Percentiles rank a stretch among this genome's conserved stretches.
phyloP scores from a whole-genome alignment of 192 early-diverging fungal species.

The Coemansia sp. region DNA sequence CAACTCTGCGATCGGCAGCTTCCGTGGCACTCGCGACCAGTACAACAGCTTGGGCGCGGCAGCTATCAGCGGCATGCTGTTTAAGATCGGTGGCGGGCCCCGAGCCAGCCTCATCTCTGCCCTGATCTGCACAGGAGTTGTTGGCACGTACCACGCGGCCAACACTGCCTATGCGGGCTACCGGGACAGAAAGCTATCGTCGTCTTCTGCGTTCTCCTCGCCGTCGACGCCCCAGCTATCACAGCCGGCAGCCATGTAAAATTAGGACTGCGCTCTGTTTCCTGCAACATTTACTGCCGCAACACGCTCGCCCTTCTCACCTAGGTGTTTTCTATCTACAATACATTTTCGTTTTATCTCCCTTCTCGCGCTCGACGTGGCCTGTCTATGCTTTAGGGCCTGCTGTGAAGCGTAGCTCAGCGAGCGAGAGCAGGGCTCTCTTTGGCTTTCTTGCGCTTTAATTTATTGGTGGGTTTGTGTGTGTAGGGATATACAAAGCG shows the following conservation, averaged over 20 bases:
- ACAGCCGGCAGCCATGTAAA: constrained; percentile 9
- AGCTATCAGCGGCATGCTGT: constrained; percentile 71
- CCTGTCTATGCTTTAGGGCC: not conserved
- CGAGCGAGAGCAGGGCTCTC: not conserved
- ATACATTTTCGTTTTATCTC: not conserved
- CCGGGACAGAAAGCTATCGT: constrained; percentile 24
- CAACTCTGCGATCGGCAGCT: constrained; percentile 63
- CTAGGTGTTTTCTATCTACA: not conserved
- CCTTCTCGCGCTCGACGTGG: not conserved
- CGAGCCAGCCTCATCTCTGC: constrained; percentile 55
- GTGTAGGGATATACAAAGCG: constrained; percentile 24
- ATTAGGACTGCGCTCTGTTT: not conserved
- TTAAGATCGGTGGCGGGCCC: constrained; percentile 69
- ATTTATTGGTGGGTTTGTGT: not conserved
- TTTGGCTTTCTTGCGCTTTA: not conserved
- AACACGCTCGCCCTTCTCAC: not conserved
- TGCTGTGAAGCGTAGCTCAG: not conserved
- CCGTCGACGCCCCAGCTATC: constrained; percentile 45
- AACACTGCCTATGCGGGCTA: constrained; percentile 26
- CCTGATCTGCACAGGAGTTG: constrained; percentile 58
- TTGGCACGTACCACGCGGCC: constrained; percentile 55
- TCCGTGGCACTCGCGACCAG: constrained; percentile 63
- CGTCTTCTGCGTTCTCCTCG: constrained; percentile 11
- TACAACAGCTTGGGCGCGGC: constrained; percentile 70
- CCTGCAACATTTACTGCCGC: not conserved